A percentile compares a stretch with the other conserved stretches of the same genome.
These are phyloP conservation scores for Populus hybrid DNA, from an alignment of 441 rosid genomes.

Conservation along the genomic window DNA sequence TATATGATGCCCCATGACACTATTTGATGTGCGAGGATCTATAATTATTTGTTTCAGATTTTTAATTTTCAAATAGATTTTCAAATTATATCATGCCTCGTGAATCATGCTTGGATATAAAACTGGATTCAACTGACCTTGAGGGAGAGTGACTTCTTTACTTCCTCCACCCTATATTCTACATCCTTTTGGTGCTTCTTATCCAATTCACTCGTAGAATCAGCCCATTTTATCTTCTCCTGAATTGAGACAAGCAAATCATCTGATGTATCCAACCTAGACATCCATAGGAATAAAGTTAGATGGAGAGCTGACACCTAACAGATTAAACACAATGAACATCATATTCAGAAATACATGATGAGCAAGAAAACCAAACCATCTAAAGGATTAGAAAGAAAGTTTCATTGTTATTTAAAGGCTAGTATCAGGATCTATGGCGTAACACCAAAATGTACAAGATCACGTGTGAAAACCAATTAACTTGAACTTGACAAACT, in stretches of 20 bases:
- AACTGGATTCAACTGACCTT: slow-evolving; percentile 83
- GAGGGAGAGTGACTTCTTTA: slow-evolving; percentile 74
- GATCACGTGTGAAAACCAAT: neutral
- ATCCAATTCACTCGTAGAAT: slow-evolving; percentile 81
- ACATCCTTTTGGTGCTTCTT: slow-evolving; percentile 79
- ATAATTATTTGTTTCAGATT: neutral
- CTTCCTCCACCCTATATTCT: slow-evolving; percentile 79
- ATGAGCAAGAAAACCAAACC: neutral
- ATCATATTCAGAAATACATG: neutral
- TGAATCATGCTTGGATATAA: slow-evolving; percentile 7
- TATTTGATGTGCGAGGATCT: neutral
- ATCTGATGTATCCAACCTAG: slow-evolving; percentile 86
- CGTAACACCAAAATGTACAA: neutral
- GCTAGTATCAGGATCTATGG: neutral
- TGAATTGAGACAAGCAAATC: slow-evolving; percentile 78
- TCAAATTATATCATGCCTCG: neutral
- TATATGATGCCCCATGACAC: neutral
- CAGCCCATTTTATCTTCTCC: slow-evolving; percentile 99
- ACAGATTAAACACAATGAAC: slow-evolving; percentile 1
- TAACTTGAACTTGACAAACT: neutral
- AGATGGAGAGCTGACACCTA: slow-evolving; percentile 1
- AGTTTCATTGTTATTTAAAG: neutral
- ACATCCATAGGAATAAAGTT: slow-evolving; percentile 19
- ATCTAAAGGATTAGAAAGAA: neutral
- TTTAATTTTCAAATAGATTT: neutral